Evolutionary conservation across 495 filamentous ascomycete species (phyloP).

Genomic region (Penicillium longicatenatum): DNA sequence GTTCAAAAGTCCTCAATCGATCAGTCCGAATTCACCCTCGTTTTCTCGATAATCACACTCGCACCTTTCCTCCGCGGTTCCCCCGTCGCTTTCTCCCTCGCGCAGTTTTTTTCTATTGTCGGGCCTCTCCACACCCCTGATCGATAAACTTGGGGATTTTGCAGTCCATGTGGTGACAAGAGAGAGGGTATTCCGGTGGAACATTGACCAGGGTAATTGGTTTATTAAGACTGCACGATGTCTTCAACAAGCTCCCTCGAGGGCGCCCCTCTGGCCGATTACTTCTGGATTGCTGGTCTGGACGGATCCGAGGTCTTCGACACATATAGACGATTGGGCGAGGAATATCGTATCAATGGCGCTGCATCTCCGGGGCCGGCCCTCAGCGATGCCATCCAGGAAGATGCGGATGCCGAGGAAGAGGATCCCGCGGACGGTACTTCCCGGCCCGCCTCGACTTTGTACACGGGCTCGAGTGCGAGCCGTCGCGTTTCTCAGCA

Average conservation of each 20-base stretch:
- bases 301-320: constrained; percentile 63
- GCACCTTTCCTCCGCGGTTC: constrained; percentile 1
- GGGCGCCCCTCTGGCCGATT: constrained; percentile 88
- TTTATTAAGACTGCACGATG: constrained; percentile 24
- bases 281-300: constrained; percentile 97
- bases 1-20: neutral
- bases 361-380: constrained; percentile 51
- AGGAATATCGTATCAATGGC: constrained; percentile 52
- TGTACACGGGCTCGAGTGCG: constrained; percentile 37
- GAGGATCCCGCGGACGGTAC: constrained; percentile 37
- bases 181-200: constrained; percentile 19
- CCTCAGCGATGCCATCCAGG: constrained; percentile 78
- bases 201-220: constrained; percentile 18
- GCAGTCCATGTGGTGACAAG: constrained; percentile 40
- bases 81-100: constrained; percentile 7
- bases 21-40: neutral
- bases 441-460: constrained; percentile 56
- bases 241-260: constrained; percentile 34
- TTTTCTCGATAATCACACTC: neutral
- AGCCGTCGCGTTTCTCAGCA: constrained; percentile 64
- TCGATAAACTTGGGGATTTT: constrained; percentile 25
- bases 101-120: constrained; percentile 5
- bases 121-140: constrained; percentile 9
- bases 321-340: constrained; percentile 48
- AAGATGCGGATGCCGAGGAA: constrained; percentile 69